These are phyloP conservation scores for Dendrobium nobile DNA, from an alignment of 106 monocot species.

Conservation along the genomic window DNA sequence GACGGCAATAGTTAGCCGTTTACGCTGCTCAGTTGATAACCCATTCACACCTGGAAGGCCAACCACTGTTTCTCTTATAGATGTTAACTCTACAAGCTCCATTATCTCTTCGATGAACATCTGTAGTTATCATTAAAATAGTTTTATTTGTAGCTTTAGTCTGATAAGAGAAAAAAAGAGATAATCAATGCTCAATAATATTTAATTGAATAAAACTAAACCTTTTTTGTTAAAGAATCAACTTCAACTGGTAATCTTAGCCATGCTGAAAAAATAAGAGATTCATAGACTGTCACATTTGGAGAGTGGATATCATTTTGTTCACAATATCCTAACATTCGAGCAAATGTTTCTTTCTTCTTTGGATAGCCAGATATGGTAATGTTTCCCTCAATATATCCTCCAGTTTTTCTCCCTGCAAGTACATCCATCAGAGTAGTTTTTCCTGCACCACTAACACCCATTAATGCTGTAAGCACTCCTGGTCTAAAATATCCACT, in stretches of 20 bases:
- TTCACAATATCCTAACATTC: conserved; percentile 83
- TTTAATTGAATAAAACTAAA: background rate
- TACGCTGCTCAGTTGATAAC: conserved; percentile 72
- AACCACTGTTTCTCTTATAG: conserved; percentile 48
- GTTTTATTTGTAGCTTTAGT: too few relatives aligned
- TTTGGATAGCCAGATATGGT: conserved; percentile 75
- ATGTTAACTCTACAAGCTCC: conserved; percentile 58
- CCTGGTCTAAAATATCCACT: conserved; percentile 28
- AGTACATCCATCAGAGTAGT: conserved; percentile 46
- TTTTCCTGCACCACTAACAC: conserved; percentile 23
- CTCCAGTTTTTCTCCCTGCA: conserved; percentile 77
- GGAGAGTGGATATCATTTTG: conserved; percentile 93
- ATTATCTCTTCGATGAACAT: conserved; percentile 85
- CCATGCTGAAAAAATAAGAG: conserved; percentile 73
- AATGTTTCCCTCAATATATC: conserved; percentile 68
- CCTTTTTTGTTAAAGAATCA: conserved; percentile 32
- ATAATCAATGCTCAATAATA: background rate
- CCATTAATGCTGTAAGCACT: conserved; percentile 19
- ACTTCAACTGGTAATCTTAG: conserved; percentile 67
- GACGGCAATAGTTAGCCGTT: conserved; percentile 80
- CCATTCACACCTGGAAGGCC: conserved; percentile 65
- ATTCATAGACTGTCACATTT: conserved; percentile 76
- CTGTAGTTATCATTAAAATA: conserved; percentile 14
- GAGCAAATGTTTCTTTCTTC: conserved; percentile 70
- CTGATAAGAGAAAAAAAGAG: background rate